These are phyloP conservation scores for Colletotrichum magnum DNA, from an alignment of 2,329 filamentous ascomycete genomes.

Conservation along the genomic window DNA sequence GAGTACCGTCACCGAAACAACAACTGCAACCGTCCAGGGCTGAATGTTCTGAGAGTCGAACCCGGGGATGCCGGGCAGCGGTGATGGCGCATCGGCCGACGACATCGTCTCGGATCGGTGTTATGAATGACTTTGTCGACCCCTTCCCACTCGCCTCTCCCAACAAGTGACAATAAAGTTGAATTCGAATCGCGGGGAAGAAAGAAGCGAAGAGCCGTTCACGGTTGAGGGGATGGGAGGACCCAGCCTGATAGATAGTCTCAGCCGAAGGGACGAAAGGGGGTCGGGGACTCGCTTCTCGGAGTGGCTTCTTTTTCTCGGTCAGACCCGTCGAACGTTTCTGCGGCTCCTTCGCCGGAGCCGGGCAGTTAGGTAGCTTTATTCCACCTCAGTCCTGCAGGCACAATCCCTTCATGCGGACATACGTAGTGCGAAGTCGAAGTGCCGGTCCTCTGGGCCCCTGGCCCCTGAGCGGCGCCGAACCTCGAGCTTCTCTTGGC, in stretches of 20 bases:
- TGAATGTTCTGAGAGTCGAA: conserved; percentile 55
- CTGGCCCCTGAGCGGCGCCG: conserved; percentile 11
- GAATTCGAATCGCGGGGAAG: conserved; percentile 17
- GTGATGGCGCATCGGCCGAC: conserved; percentile 29
- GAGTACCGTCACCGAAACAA: conserved; percentile 57
- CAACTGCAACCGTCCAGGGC: conserved; percentile 58
- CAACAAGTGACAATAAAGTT: neutral
- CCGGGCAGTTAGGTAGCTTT: conserved; percentile 19
- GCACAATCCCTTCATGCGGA: conserved; percentile 1
- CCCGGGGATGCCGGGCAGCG: conserved; percentile 47
- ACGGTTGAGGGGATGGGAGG: conserved; percentile 5
- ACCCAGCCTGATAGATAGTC: conserved; percentile 20
- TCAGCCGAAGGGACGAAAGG: conserved; percentile 1
- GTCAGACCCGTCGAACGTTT: neutral
- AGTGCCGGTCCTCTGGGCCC: neutral
- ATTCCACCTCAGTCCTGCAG: conserved; percentile 16
- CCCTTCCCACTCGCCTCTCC: conserved; percentile 1
- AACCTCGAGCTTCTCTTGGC: conserved; percentile 6
- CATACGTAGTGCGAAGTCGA: neutral
- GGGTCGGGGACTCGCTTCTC: conserved; percentile 4
- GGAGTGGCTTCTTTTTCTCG: neutral
- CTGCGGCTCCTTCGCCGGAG: neutral
- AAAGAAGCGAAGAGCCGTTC: neutral
- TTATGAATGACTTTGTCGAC: neutral
- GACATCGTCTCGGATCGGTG: conserved; percentile 16